phyloP scores from a whole-genome alignment of 306 rosid genomes.

The Citrullus mucosospermus region DNA sequence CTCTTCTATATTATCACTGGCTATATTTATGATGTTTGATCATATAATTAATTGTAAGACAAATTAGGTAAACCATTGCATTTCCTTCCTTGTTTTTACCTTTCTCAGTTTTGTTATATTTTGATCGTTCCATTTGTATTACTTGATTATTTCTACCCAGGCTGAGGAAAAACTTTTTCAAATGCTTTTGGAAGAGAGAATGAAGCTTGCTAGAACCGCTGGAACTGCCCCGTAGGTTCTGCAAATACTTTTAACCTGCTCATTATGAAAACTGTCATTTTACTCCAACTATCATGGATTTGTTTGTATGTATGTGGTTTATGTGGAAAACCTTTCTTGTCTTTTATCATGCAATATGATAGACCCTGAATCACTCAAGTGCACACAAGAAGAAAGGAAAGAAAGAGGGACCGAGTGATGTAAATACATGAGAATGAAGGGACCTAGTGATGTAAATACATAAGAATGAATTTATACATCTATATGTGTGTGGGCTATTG shows the following conservation, averaged over 20 bases:
- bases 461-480: too few relatives aligned
- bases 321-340: neutral
- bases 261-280: neutral
- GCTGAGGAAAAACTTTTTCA: slow-evolving; percentile 50
- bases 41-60: neutral
- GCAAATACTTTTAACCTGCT: neutral
- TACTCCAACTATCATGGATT: neutral
- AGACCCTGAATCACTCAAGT: too few relatives aligned
- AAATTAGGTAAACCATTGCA: neutral
- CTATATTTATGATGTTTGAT: neutral
- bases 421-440: too few relatives aligned
- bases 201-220: slow-evolving; percentile 54
- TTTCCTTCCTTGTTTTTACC: neutral
- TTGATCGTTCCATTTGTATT: neutral
- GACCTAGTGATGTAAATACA: too few relatives aligned
- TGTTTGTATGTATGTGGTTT: neutral
- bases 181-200: slow-evolving; percentile 78
- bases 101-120: neutral
- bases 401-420: too few relatives aligned
- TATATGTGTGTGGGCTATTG: too few relatives aligned
- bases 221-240: slow-evolving; percentile 80
- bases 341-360: neutral
- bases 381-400: too few relatives aligned
- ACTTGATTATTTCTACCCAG: slow-evolving; percentile 20
- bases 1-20: neutral